Evolutionary conservation across 306 rosid species (phyloP).

Genomic region (Trichosanthes cucumerina): DNA sequence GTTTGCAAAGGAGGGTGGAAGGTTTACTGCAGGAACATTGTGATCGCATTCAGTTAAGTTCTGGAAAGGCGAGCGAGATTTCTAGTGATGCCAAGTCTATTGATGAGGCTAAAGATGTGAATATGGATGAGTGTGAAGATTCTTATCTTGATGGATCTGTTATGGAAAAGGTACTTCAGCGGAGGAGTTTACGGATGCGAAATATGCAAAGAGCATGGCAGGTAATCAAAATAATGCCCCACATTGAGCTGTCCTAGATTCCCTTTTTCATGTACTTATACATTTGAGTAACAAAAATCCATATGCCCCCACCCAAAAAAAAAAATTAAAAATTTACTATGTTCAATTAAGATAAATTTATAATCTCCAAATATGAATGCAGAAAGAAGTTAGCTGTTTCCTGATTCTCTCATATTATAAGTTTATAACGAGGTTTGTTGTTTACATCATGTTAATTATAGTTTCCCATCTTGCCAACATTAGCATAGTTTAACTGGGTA

Average conservation of each 20-base stretch:
- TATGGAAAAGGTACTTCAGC: conserved; percentile 94
- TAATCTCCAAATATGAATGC: background rate
- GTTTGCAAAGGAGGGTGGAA: conserved; percentile 93
- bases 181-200: conserved; percentile 85
- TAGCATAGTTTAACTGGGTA: background rate
- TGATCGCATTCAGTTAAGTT: conserved; percentile 50
- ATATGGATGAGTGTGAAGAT: conserved; percentile 40
- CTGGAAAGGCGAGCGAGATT: conserved; percentile 28
- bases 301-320: background rate
- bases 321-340: background rate
- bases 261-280: background rate
- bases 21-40: conserved; percentile 83
- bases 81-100: conserved; percentile 28
- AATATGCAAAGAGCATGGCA: conserved; percentile 93
- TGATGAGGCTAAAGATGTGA: conserved; percentile 33
- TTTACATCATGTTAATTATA: background rate
- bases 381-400: background rate
- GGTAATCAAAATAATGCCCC: conserved; percentile 29
- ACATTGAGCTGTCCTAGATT: background rate
- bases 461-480: background rate
- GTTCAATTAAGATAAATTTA: background rate
- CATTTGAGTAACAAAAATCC: background rate
- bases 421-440: background rate
- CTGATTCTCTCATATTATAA: background rate
- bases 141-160: conserved; percentile 72